These are phyloP conservation scores for Globisporangium iwayamae DNA, from an alignment of 352 stramenopile species.

Conservation along the genomic window DNA sequence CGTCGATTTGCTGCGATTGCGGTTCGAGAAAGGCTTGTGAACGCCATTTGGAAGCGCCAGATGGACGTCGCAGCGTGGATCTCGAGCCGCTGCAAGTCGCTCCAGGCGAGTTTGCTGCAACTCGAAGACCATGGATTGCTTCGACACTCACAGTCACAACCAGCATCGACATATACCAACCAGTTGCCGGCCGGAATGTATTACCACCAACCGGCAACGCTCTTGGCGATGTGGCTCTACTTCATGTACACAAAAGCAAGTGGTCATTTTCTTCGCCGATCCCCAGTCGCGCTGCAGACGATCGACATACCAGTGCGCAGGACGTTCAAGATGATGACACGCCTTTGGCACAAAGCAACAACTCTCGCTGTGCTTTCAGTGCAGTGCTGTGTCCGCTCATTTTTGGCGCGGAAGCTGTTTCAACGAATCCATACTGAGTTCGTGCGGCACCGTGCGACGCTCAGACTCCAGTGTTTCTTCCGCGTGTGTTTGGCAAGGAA, in stretches of 20 bases:
- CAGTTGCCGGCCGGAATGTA: conserved; percentile 15
- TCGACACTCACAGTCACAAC: not conserved
- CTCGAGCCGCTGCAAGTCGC: not conserved
- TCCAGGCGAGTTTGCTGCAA: conserved; percentile 10
- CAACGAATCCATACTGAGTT: conserved; percentile 20
- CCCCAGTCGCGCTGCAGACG: conserved; percentile 29
- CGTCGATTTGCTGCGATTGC: conserved; percentile 26
- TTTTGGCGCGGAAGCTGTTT: conserved; percentile 25
- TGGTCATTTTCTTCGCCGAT: conserved; percentile 34
- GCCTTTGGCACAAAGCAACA: conserved; percentile 26
- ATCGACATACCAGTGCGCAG: conserved; percentile 38
- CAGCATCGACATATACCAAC: not conserved
- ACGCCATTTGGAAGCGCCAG: conserved; percentile 35
- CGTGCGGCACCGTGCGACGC: conserved; percentile 19
- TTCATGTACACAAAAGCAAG: conserved; percentile 24
- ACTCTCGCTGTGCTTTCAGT: conserved; percentile 23
- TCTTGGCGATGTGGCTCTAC: conserved; percentile 42
- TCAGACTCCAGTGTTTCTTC: conserved; percentile 43
- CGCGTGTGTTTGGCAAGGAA: conserved; percentile 35
- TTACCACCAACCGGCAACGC: conserved; percentile 29
- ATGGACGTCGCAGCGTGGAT: conserved; percentile 42
- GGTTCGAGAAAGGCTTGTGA: conserved; percentile 22
- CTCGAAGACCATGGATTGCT: not conserved
- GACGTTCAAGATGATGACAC: conserved; percentile 19
- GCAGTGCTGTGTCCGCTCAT: conserved; percentile 33